Evolutionary conservation across 2,329 filamentous ascomycete species (phyloP).

Genomic region (Metarhizium sp.): DNA sequence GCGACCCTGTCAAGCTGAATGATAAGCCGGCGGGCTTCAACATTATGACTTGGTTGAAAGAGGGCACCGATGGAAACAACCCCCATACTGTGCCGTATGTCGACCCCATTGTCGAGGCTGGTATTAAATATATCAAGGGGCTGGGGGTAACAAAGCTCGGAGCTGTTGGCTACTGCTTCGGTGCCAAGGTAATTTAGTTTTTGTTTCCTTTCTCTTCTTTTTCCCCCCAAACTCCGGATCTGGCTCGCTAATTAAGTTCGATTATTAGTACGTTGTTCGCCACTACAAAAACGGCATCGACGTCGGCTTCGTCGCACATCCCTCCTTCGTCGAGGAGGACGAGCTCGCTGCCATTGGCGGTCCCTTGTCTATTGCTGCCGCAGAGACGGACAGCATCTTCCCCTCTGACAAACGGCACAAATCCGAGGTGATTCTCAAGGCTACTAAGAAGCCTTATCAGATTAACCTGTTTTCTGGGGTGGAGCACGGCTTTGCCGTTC

Average conservation of each 20-base stretch:
- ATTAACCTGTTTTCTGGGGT: slow-evolving; percentile 61
- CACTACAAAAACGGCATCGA: slow-evolving; percentile 49
- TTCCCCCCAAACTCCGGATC: background rate
- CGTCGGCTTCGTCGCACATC: slow-evolving; percentile 55
- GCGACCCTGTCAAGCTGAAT: slow-evolving; percentile 21
- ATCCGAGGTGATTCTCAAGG: slow-evolving; percentile 49
- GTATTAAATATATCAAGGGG: slow-evolving; percentile 45
- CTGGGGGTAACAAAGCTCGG: slow-evolving; percentile 44
- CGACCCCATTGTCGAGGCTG: slow-evolving; percentile 23
- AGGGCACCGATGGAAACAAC: slow-evolving; percentile 38
- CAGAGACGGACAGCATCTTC: slow-evolving; percentile 53
- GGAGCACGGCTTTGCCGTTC: slow-evolving; percentile 64
- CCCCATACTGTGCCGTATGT: slow-evolving; percentile 26
- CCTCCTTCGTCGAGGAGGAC: slow-evolving; percentile 47
- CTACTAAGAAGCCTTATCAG: slow-evolving; percentile 51
- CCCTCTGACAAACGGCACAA: slow-evolving; percentile 42
- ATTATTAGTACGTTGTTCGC: slow-evolving; percentile 56
- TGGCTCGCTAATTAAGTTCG: slow-evolving; percentile 22
- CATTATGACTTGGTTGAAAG: slow-evolving; percentile 22
- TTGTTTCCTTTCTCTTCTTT: background rate
- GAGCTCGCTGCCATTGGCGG: slow-evolving; percentile 49
- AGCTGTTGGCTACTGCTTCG: slow-evolving; percentile 56
- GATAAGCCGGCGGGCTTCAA: slow-evolving; percentile 17
- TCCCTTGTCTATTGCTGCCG: slow-evolving; percentile 53
- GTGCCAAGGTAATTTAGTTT: slow-evolving; percentile 39